Evolutionary conservation across 2,329 filamentous ascomycete species (phyloP).

Genomic region (Venturiaceae sp.): DNA sequence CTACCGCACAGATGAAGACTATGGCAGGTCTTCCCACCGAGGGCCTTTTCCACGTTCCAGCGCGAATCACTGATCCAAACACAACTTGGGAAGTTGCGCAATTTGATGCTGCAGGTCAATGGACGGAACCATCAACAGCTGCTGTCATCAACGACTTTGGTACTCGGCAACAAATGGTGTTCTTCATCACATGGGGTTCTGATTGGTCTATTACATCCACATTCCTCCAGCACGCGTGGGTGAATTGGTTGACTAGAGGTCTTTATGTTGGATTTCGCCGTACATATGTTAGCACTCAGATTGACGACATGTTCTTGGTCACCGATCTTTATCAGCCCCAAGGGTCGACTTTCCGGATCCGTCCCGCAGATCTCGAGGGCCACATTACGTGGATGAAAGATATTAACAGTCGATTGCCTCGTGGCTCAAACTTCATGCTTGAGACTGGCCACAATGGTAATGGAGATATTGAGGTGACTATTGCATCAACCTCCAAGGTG

Average conservation of each 20-base stretch:
- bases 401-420: constrained; percentile 21
- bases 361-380: constrained; percentile 19
- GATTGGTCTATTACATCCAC: constrained; percentile 45
- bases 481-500: constrained; percentile 17
- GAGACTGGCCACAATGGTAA: constrained; percentile 29
- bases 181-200: constrained; percentile 46
- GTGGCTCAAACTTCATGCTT: constrained; percentile 24
- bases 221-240: constrained; percentile 52
- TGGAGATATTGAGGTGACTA: constrained; percentile 24
- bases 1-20: constrained; percentile 44
- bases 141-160: constrained; percentile 48
- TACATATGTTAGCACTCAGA: constrained; percentile 43
- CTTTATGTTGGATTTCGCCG: constrained; percentile 48
- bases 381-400: constrained; percentile 21
- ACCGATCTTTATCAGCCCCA: constrained; percentile 30
- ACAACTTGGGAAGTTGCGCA: constrained; percentile 46
- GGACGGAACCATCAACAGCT: constrained; percentile 38
- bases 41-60: constrained; percentile 51
- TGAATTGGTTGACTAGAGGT: constrained; percentile 52
- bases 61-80: constrained; percentile 41
- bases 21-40: constrained; percentile 36
- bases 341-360: constrained; percentile 40
- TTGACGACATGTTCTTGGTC: constrained; percentile 53
- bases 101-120: constrained; percentile 37
- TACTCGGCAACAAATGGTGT: constrained; percentile 51